phyloP scores from a whole-genome alignment of 768 basidiomycete genomes.

The Termitomyces sp. region DNA sequence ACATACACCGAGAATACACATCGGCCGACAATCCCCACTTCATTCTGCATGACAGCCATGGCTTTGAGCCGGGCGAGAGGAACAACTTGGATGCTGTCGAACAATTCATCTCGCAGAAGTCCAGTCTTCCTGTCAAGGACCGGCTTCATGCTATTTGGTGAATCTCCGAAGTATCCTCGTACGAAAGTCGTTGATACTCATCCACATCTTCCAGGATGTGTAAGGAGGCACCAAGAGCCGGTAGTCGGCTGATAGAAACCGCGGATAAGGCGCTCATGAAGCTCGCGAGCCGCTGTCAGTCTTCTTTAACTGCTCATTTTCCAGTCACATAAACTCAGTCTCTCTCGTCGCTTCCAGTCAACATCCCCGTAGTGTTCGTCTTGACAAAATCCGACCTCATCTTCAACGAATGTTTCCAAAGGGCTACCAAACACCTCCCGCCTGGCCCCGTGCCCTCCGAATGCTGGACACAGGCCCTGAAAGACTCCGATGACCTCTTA shows the following conservation, averaged over 20 bases:
- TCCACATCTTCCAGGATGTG: not conserved
- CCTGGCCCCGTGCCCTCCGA: not conserved
- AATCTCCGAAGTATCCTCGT: not conserved
- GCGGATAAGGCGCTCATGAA: not conserved
- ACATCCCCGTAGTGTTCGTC: not conserved
- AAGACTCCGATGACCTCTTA: not conserved
- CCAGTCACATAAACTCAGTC: not conserved
- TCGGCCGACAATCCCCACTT: not conserved
- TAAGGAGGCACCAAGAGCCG: not conserved
- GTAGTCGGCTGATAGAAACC: not conserved
- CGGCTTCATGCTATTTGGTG: constrained; percentile 3
- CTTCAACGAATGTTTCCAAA: not conserved
- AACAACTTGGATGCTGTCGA: not conserved
- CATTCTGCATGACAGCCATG: constrained; percentile 1
- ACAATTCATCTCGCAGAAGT: not conserved
- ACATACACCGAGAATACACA: not conserved
- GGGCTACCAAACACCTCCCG: not conserved
- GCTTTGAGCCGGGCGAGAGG: not conserved
- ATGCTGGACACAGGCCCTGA: not conserved
- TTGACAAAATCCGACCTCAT: not conserved
- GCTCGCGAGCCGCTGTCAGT: not conserved
- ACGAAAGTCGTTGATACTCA: not conserved
- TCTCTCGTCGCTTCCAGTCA: not conserved
- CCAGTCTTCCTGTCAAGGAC: not conserved
- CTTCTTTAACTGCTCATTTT: no score